Percentiles rank a stretch among this genome's conserved stretches.
phyloP scores from a whole-genome alignment of 2,329 filamentous ascomycete genomes.

The Bipolaris victoriae region DNA sequence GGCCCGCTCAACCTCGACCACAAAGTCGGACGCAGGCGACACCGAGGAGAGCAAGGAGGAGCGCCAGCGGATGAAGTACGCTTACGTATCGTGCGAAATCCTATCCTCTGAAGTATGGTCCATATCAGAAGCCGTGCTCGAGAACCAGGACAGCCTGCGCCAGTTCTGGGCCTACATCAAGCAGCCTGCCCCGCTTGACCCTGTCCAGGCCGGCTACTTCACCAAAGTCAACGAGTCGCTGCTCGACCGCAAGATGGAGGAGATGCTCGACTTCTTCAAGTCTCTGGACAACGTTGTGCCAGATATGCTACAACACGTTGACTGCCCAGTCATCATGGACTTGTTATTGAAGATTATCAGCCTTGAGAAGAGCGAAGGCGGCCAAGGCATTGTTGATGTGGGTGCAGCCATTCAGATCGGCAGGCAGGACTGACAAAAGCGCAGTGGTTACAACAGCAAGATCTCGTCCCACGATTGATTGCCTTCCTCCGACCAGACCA shows the following conservation, averaged over 20 bases:
- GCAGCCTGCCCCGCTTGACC: slow-evolving; percentile 82
- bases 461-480: slow-evolving; percentile 84
- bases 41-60: slow-evolving; percentile 74
- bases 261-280: slow-evolving; percentile 92
- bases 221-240: slow-evolving; percentile 99
- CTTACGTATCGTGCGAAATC: slow-evolving; percentile 91
- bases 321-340: slow-evolving; percentile 99
- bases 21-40: slow-evolving; percentile 51
- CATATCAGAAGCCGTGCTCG: slow-evolving; percentile 89
- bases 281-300: slow-evolving; percentile 80
- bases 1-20: slow-evolving; percentile 53
- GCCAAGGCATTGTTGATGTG: slow-evolving; percentile 92
- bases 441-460: slow-evolving; percentile 89
- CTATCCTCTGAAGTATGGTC: slow-evolving; percentile 96
- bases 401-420: slow-evolving; percentile 39
- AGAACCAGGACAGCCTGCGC: slow-evolving; percentile 77
- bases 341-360: slow-evolving; percentile 95
- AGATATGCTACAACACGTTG: slow-evolving; percentile 88
- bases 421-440: slow-evolving; percentile 20
- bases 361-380: slow-evolving; percentile 88
- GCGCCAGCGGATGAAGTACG: slow-evolving; percentile 90
- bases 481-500: slow-evolving; percentile 86
- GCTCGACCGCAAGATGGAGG: slow-evolving; percentile 96
- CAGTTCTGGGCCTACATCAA: slow-evolving; percentile 92
- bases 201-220: slow-evolving; percentile 95